phyloP scores from a whole-genome alignment of 2,329 filamentous ascomycete species.

The Trichophaea hybrida region DNA sequence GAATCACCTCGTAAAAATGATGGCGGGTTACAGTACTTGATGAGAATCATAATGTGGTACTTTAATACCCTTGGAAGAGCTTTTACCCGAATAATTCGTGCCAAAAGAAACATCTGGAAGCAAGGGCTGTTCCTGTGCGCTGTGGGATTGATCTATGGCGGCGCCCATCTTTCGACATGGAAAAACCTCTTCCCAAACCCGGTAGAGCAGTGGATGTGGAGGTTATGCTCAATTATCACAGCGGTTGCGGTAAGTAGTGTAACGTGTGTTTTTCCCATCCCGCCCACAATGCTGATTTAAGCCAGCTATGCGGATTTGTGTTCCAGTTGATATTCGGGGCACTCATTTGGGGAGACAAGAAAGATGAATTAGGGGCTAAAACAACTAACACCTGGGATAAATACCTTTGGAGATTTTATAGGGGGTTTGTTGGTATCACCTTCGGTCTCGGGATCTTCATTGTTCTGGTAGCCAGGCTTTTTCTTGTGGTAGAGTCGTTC shows the following conservation, averaged over 20 bases:
- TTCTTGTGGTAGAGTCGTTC: neutral
- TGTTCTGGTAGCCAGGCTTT: neutral
- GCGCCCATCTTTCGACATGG: constrained; percentile 26
- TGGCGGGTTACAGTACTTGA: no score
- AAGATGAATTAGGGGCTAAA: neutral
- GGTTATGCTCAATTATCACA: constrained; percentile 3
- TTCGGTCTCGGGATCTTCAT: neutral
- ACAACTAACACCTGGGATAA: neutral
- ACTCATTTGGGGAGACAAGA: neutral
- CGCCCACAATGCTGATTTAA: no score
- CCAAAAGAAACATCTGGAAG: neutral
- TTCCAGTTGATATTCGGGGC: neutral
- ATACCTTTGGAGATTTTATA: neutral
- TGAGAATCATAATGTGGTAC: neutral
- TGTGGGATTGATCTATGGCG: constrained; percentile 10
- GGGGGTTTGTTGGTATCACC: neutral
- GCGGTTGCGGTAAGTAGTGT: neutral
- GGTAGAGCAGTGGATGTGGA: constrained; percentile 25
- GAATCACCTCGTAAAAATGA: no score
- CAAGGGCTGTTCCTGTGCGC: neutral
- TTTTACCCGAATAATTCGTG: neutral
- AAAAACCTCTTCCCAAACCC: constrained; percentile 26
- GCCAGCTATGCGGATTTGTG: neutral
- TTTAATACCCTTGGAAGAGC: neutral
- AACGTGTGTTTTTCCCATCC: no score